A percentile compares a stretch with the other conserved stretches of the same genome.
These are phyloP conservation scores for Pharnaceum exiguum DNA, from an alignment of 148 eudicot species.

Conservation along the genomic window DNA sequence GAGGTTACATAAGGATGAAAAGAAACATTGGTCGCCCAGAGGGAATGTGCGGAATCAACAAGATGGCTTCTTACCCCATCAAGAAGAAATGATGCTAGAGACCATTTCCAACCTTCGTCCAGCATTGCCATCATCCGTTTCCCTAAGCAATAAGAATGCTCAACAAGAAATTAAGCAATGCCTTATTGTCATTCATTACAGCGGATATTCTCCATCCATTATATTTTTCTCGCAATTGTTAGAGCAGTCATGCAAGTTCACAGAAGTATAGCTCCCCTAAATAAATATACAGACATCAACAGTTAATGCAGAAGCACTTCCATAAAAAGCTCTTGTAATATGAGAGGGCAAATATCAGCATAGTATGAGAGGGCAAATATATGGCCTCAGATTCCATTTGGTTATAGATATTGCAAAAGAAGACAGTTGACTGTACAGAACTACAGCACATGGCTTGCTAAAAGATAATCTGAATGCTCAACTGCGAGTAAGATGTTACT, in stretches of 20 bases:
- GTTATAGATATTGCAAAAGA: not conserved
- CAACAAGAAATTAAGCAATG: too few species aligned
- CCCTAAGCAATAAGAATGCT: conserved; percentile 11
- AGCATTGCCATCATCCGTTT: conserved; percentile 12
- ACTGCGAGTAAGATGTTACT: not conserved
- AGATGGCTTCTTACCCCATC: conserved; percentile 38
- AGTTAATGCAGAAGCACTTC: too few species aligned
- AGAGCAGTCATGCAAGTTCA: too few species aligned
- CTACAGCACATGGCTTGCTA: not conserved
- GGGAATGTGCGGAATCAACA: conserved; percentile 41
- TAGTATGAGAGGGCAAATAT: not conserved
- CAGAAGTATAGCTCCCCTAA: too few species aligned
- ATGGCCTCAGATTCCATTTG: not conserved
- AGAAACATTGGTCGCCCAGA: conserved; percentile 23
- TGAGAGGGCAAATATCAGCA: not conserved
- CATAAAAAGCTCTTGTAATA: too few species aligned
- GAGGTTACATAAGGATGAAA: conserved; percentile 39
- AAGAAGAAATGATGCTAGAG: conserved; percentile 21
- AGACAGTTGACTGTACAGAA: conserved; percentile 1
- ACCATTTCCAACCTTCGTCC: not conserved
- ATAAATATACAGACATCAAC: too few species aligned
- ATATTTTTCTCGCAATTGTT: too few species aligned
- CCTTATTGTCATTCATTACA: too few species aligned
- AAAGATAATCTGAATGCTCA: not conserved
- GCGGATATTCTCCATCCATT: too few species aligned